Conservation (phyloP, 805 yeast species). For the Wickerhamomyces hampshirensis region DNA sequence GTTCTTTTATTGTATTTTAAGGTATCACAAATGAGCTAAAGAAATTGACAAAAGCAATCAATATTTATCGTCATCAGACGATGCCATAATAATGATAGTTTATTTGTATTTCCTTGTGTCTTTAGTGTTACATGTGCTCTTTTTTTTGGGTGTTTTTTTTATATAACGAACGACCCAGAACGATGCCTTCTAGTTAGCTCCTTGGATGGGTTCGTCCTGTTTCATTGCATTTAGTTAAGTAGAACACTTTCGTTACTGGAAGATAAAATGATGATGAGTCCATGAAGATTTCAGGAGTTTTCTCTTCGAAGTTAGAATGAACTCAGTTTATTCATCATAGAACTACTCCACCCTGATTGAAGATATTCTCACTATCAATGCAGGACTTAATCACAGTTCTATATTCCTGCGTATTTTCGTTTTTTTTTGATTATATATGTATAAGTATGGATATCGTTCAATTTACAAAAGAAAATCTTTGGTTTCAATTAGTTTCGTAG, state of each 20-base stretch:
- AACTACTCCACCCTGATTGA: constrained; percentile 30
- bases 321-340: constrained; percentile 9
- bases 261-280: constrained; percentile 16
- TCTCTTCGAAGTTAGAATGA: background rate
- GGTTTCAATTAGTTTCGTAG: background rate
- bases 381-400: constrained; percentile 27
- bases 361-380: constrained; percentile 11
- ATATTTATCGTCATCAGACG: background rate
- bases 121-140: too few relatives aligned
- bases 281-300: background rate
- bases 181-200: constrained; percentile 26
- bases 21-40: too few relatives aligned
- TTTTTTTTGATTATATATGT: background rate
- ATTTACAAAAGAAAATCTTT: background rate
- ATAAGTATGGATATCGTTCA: background rate
- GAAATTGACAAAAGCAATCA: background rate
- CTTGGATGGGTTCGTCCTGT: constrained; percentile 29
- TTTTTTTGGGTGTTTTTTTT: background rate
- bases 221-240: constrained; percentile 20
- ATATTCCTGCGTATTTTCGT: constrained; percentile 14
- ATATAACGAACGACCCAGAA: background rate
- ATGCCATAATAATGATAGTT: background rate
- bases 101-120: too few relatives aligned
- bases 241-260: constrained; percentile 28
- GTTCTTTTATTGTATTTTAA: background rate